Conservation (phyloP, 768 basidiomycete species). For the Lactarius sp. region DNA sequence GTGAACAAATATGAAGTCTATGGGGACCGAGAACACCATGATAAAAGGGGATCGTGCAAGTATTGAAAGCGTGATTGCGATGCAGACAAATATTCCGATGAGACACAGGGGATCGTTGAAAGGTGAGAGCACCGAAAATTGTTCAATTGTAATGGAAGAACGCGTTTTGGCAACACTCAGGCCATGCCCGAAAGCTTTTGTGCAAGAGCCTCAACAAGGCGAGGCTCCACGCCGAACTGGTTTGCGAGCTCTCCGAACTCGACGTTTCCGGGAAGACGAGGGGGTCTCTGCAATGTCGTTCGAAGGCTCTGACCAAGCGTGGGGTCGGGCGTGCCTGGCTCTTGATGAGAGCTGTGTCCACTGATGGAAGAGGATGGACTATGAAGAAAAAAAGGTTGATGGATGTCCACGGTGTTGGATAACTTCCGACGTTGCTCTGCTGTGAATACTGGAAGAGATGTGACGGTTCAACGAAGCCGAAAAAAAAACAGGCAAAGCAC, state of each 20-base stretch:
- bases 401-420: slow-evolving; percentile 8
- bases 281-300: slow-evolving; percentile 59
- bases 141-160: slow-evolving; percentile 14
- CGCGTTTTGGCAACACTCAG: slow-evolving; percentile 6
- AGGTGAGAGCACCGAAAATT: slow-evolving; percentile 4
- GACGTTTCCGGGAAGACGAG: slow-evolving; percentile 15
- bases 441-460: slow-evolving; percentile 19
- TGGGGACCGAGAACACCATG: slow-evolving; percentile 16
- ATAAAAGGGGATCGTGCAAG: slow-evolving; percentile 21
- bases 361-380: slow-evolving; percentile 24
- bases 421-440: slow-evolving; percentile 19
- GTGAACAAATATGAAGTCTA: slow-evolving; percentile 21
- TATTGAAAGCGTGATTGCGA: slow-evolving; percentile 22
- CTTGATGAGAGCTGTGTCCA: slow-evolving; percentile 21
- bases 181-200: slow-evolving; percentile 25
- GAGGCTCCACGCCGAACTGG: slow-evolving; percentile 24
- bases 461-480: not conserved
- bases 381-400: slow-evolving; percentile 19
- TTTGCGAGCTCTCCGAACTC: slow-evolving; percentile 23
- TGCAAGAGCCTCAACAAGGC: slow-evolving; percentile 24
- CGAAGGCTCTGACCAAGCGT: slow-evolving; percentile 53
- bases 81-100: slow-evolving; percentile 21
- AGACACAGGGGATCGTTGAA: slow-evolving; percentile 12
- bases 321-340: slow-evolving; percentile 22
- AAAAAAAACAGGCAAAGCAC: not conserved